Evolutionary conservation across 805 yeast species (phyloP), one percentile per base, ranked within the genome.

Genomic region (Cyberlindnera veronae): DNA sequence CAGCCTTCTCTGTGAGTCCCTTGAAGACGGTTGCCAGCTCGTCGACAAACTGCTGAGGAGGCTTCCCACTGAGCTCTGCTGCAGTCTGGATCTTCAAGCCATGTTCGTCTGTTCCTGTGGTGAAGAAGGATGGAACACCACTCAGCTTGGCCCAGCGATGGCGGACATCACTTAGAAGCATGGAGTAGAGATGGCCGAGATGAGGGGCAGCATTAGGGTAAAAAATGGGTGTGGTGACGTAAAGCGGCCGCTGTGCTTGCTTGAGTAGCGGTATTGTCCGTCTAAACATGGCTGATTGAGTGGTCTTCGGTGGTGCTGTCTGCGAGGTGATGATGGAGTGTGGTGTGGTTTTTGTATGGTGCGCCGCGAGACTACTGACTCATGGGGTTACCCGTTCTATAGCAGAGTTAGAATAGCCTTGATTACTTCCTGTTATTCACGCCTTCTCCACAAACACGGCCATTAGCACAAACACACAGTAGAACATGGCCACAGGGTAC

Each of bases 41-140:
- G 57, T 91, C 95, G 17, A 89, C 95, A 52, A 90, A 84, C 32
- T 60, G 56, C 53, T 81, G 72, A 1, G 96, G 87, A 1, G 65
- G 64, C n/a, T 61, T 57, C 0, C 71, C 69, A 6, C 69, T 71
- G 42, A 67, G 68, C 22, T 66, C 68, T 0, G 96, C 95, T 0
- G 95, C 97, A n/a, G 76, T 69, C 53, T 87, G 95, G 22, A 91
- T 91, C 66, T 93, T 93, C 39, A 89, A 64, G 0, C 99, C 99
- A 60, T 93, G 99, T 62, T 93, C 99, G 60, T 93, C 99, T 0
- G 97, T 90, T 0, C 99, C 99, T 0, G 98, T 93, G 6, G 86
- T 76, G 55, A 90, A 74, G 44, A 66, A 74, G 1, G 80, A 63
- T 4, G 64, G 57, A 2, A 72, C 63, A 0, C 62, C 63, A 9